Conservation (phyloP, 2,329 filamentous ascomycete species). For the Diaporthe citriasiana region DNA sequence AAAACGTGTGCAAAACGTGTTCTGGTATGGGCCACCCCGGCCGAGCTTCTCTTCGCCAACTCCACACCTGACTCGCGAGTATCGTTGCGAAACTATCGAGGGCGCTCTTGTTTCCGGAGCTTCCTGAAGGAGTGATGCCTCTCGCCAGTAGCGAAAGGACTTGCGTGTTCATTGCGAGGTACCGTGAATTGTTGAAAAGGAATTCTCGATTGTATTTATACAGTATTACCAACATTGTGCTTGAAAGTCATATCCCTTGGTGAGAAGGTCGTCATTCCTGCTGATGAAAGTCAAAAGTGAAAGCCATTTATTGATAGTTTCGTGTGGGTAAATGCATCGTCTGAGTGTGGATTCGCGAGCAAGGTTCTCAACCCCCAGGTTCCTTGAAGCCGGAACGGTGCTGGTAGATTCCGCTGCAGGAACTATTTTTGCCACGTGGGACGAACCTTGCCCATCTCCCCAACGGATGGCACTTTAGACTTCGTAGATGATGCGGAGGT, state of each 20-base stretch:
- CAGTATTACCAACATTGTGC: not conserved
- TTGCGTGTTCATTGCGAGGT: not conserved
- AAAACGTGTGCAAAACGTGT: slow-evolving; percentile 20
- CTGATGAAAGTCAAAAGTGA: not conserved
- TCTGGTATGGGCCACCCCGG: not conserved
- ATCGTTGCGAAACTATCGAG: not conserved
- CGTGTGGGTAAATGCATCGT: not conserved
- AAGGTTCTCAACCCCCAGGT: not conserved
- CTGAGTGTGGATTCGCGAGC: not conserved
- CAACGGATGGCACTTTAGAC: not conserved
- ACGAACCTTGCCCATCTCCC: slow-evolving; percentile 2
- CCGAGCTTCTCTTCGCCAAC: not conserved
- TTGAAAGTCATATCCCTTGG: too few species aligned
- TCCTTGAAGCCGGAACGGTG: slow-evolving; percentile 6
- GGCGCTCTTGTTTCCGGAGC: not conserved
- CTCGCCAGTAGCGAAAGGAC: not conserved
- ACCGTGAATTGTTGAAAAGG: too few species aligned
- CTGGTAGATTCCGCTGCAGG: not conserved
- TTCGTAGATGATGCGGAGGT: not conserved
- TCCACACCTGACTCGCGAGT: not conserved
- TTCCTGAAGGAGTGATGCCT: not conserved
- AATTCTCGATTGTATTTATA: not conserved
- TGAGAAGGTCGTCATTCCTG: not conserved
- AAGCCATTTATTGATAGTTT: not conserved
- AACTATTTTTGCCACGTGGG: slow-evolving; percentile 14